Evolutionary conservation across 78 protist genomes (phyloP), one percentile per base, ranked within the genome.

Genomic region (Acrasis kona): DNA sequence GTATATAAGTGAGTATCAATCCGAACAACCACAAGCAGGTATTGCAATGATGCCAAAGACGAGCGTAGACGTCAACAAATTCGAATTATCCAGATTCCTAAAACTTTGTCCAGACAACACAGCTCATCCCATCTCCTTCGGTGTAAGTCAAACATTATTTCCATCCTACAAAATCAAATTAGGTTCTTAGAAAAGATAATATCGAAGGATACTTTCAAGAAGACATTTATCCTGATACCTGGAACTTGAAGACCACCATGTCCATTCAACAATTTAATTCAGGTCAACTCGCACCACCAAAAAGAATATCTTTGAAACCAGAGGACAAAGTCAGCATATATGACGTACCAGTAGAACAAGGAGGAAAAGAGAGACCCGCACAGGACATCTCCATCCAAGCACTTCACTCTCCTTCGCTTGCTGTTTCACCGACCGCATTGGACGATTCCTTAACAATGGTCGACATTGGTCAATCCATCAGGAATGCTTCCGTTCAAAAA

Each of bases 101-200:
- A 90, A 92, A 79, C 83, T 93, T 28, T 41, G 71, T 67, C 41
- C 87, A 41, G 65, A 7, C 61, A 76, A 27, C 79, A 3, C 71
- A 31, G 77, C 90, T 69, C 95, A 93, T 78, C 95, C 95, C 64
- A 86, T 95, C 80, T 64, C 87, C 10, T 86, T 93, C 79, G 37
- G 67, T 12, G 93, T 89, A 28, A n/a, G n/a, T n/a, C n/a, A n/a
- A n/a, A n/a, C n/a, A n/a, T n/a, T n/a, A n/a, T n/a, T n/a, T n/a
- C n/a, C n/a, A n/a, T n/a, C n/a, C n/a, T n/a, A n/a, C n/a, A n/a
- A n/a, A n/a, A n/a, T n/a, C n/a, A n/a, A n/a, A n/a, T n/a, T n/a
- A n/a, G n/a, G n/a, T n/a, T n/a, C 97, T 96, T 41, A 89, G 98
- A 70, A 92, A 92, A 79, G 76, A 88, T 35, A 95, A 89, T 41